Conservation (phyloP, 257 asterid genomes). For the Gynochthodes officinalis region DNA sequence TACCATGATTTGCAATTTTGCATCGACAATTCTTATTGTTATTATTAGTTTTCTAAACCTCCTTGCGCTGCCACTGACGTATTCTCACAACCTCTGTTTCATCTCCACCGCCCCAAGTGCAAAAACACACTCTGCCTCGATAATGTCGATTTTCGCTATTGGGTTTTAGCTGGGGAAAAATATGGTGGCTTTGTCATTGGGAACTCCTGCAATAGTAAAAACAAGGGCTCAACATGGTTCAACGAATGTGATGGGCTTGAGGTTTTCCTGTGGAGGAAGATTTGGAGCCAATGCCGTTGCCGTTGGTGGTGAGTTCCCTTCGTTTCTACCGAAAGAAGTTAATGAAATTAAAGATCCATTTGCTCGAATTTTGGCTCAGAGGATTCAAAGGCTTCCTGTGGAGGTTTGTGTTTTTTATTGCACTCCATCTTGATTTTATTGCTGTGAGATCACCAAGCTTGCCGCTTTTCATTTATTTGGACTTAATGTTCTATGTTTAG, state of each 20-base stretch:
- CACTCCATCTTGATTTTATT: background rate
- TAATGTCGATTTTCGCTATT: background rate
- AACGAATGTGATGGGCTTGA: constrained; percentile 16
- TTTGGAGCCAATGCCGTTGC: constrained; percentile 20
- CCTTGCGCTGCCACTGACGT: background rate
- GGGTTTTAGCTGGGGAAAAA: constrained; percentile 13
- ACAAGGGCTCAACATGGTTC: constrained; percentile 15
- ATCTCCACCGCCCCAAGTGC: background rate
- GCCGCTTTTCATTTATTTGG: background rate
- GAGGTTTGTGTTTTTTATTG: constrained; percentile 27
- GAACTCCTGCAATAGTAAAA: background rate
- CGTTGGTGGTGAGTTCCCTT: constrained; percentile 41
- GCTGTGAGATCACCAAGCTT: background rate
- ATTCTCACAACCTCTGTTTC: background rate
- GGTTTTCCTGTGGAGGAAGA: constrained; percentile 20
- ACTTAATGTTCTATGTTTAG: too few species aligned
- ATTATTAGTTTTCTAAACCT: too few species aligned
- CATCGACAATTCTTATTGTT: too few species aligned
- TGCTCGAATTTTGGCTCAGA: constrained; percentile 61
- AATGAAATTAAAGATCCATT: constrained; percentile 56
- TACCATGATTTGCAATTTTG: too few species aligned
- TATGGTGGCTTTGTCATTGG: constrained; percentile 31
- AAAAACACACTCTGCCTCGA: background rate
- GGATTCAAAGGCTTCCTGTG: constrained; percentile 73
- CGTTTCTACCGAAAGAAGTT: constrained; percentile 69